Evolutionary conservation across 129 eudicot species (phyloP).

Genomic region (Flaveria robusta): DNA sequence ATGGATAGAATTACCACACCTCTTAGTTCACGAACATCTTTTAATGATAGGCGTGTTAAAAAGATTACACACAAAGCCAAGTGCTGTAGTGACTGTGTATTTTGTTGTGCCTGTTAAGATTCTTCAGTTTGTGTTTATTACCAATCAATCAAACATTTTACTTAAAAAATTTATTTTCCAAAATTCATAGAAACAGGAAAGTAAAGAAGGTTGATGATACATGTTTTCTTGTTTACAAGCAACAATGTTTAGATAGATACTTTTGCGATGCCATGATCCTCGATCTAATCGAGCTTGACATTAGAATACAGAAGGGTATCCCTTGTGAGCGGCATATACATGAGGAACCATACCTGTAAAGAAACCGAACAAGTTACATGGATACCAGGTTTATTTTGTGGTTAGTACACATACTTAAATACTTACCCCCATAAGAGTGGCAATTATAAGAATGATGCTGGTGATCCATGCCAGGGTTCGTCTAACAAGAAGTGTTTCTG

Average conservation of each 20-base stretch:
- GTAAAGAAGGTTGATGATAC: slow-evolving; percentile 7
- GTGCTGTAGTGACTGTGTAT: slow-evolving; percentile 60
- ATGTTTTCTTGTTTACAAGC: slow-evolving; percentile 7
- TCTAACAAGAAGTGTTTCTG: slow-evolving; percentile 68
- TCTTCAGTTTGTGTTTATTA: background rate
- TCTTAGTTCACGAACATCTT: slow-evolving; percentile 45
- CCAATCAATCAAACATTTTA: slow-evolving; percentile 5
- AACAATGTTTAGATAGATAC: background rate
- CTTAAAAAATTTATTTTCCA: slow-evolving; percentile 1
- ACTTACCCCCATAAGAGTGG: slow-evolving; percentile 89
- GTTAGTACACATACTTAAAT: slow-evolving; percentile 37
- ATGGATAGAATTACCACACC: slow-evolving; percentile 61
- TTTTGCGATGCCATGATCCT: background rate
- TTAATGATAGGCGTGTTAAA: slow-evolving; percentile 45
- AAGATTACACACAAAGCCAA: slow-evolving; percentile 48
- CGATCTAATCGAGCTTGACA: slow-evolving; percentile 76
- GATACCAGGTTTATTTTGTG: background rate
- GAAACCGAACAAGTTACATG: background rate
- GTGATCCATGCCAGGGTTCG: slow-evolving; percentile 83
- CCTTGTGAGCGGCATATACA: slow-evolving; percentile 88
- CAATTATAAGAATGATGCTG: slow-evolving; percentile 69
- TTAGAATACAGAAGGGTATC: slow-evolving; percentile 94
- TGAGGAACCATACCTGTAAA: slow-evolving; percentile 65
- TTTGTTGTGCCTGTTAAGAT: slow-evolving; percentile 62
- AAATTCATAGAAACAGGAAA: slow-evolving; percentile 6